Base-by-base conservation (phyloP, 768 basidiomycete genomes). In the Tricholoma flavovirens region DNA sequence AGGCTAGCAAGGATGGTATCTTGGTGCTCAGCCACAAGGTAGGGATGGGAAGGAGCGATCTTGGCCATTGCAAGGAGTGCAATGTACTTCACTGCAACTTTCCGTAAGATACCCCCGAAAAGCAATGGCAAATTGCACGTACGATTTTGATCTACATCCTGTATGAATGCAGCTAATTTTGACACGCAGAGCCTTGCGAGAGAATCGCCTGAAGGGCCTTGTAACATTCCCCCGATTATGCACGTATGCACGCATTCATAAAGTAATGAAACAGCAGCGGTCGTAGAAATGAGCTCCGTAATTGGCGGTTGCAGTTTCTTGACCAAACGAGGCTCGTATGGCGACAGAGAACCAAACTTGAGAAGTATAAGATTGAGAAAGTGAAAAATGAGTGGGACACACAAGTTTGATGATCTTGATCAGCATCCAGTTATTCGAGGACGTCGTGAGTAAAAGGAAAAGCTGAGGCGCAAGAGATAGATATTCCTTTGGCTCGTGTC, bases 181-280 rank as follows among this genome's bases (percentile, higher is more conserved):
- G 93, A 90, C 35, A 96, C 92, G 64, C 97, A 99, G 10, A 86
- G 83, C 56, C 79, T 79, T 5, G 97, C 97, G 46, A 99, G 75
- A 3, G 85, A 75, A 66, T 88, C 80, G 10, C 91, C 93, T 29
- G 87, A 83, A 19, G 83, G 56, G 3, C 87, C 88, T 61, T 87
- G 87, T 9, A 98, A 78, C 92, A 99, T 98, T 6, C 91, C 93
- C 8, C 97, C 96, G 10, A 93, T 93, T 61, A 99, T 98, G 64
- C 93, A 98, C 0, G 97, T 98, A 62, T 94, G 90, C 0, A 99
- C 96, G 69, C 97, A 99, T 75, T 99, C 97, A 68, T 98, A 99
- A 12, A 99, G 74, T 21, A 99, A 76, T 21, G 95, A 98, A 36
- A 98, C 95, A 0, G 97, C 97, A 2, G 90, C 85, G 0, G 97